Evolutionary conservation across 2,329 filamentous ascomycete species (phyloP).

Genomic region (Pochonia chlamydosporia): DNA sequence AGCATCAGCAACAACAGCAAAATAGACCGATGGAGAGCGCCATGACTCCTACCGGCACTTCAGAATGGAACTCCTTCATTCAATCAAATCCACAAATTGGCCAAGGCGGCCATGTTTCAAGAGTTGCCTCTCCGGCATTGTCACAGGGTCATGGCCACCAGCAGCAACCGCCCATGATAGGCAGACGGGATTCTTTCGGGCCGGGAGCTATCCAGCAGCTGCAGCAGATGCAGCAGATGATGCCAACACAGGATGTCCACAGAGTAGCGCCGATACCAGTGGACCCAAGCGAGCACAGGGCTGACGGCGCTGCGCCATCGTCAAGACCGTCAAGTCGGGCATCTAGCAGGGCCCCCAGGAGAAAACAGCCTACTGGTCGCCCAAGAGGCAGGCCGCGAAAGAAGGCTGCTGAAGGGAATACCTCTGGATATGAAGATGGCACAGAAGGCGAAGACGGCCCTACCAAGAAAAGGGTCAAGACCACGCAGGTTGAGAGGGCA

Average conservation of each 20-base stretch:
- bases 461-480: constrained; percentile 68
- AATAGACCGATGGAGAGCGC: constrained; percentile 24
- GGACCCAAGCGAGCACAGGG: constrained; percentile 13
- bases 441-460: constrained; percentile 53
- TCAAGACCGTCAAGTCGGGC: constrained; percentile 57
- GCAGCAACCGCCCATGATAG: constrained; percentile 10
- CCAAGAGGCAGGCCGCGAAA: constrained; percentile 53
- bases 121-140: constrained; percentile 30
- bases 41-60: constrained; percentile 53
- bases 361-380: constrained; percentile 44
- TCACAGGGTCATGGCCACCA: constrained; percentile 21
- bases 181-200: constrained; percentile 22
- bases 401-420: constrained; percentile 55
- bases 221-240: too few relatives aligned
- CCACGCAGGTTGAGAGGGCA: constrained; percentile 61
- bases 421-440: constrained; percentile 66
- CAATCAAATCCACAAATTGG: constrained; percentile 59
- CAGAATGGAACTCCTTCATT: constrained; percentile 73
- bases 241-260: constrained; percentile 22
- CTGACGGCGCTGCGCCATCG: constrained; percentile 21
- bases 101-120: constrained; percentile 24
- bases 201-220: constrained; percentile 14
- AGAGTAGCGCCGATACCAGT: constrained; percentile 30
- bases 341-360: constrained; percentile 38
- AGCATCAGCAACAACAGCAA: constrained; percentile 10